Evolutionary conservation across 805 yeast species (phyloP).

Genomic region (Pichia insulana): DNA sequence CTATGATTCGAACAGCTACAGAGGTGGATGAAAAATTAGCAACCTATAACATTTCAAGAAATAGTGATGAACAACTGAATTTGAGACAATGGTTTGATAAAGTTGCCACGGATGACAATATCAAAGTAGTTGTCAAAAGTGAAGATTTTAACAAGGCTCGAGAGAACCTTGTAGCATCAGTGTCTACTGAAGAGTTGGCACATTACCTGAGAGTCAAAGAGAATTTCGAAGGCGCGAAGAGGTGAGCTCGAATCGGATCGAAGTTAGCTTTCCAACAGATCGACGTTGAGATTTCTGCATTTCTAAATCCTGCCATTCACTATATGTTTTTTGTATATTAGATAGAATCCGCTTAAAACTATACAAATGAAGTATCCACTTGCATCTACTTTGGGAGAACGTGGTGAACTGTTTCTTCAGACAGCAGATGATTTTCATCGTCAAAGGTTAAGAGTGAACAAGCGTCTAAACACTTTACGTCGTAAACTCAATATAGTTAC

Average conservation of each 20-base stretch:
- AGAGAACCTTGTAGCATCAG: slow-evolving; percentile 68
- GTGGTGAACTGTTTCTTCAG: slow-evolving; percentile 55
- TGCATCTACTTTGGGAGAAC: slow-evolving; percentile 40
- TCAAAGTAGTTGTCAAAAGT: slow-evolving; percentile 55
- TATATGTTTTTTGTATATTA: too few relatives aligned
- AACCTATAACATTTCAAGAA: slow-evolving; percentile 34
- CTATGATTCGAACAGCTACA: slow-evolving; percentile 85
- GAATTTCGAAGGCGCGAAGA: slow-evolving; percentile 68
- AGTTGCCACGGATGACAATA: slow-evolving; percentile 58
- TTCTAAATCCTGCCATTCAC: too few relatives aligned
- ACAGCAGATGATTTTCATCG: slow-evolving; percentile 62
- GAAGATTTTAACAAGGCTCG: slow-evolving; percentile 76
- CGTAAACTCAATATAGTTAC: slow-evolving; percentile 54
- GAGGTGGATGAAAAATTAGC: slow-evolving; percentile 61
- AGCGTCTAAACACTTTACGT: slow-evolving; percentile 55
- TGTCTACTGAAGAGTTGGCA: slow-evolving; percentile 74
- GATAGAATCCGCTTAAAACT: too few relatives aligned
- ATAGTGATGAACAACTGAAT: slow-evolving; percentile 38
- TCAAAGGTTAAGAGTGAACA: slow-evolving; percentile 56
- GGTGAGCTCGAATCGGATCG: slow-evolving; percentile 9
- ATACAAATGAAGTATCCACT: slow-evolving; percentile 40
- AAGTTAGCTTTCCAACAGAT: too few relatives aligned
- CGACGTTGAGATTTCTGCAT: too few relatives aligned
- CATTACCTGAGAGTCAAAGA: slow-evolving; percentile 76
- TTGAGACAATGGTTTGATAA: slow-evolving; percentile 89